A percentile compares a stretch with the other conserved stretches of the same genome.
Evolutionary conservation across 257 asterid species (phyloP).

Genomic region (Solanum okadae): DNA sequence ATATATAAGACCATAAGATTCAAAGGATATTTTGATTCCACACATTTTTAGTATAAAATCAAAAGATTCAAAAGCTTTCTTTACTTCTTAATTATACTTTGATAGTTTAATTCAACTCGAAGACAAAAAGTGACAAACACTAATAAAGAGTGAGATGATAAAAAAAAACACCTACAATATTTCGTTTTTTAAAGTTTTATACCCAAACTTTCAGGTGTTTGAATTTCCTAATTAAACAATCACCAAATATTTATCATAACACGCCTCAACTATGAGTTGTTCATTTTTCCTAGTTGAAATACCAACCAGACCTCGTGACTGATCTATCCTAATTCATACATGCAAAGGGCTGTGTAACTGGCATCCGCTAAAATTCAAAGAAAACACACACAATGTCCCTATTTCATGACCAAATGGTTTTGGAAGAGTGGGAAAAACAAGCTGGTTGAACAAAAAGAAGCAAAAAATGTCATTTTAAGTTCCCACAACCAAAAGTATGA

Average conservation of each 20-base stretch:
- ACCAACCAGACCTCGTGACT: not conserved
- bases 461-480: not conserved
- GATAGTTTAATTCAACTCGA: too few species aligned
- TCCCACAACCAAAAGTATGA: not conserved
- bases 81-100: too few species aligned
- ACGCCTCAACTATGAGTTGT: rapidly evolving
- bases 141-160: not conserved
- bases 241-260: too few species aligned
- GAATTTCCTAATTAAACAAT: too few species aligned
- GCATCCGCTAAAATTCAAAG: not conserved
- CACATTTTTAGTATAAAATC: too few species aligned
- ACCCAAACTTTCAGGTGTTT: too few species aligned
- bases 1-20: too few species aligned
- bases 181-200: too few species aligned
- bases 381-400: not conserved
- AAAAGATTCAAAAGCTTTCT: too few species aligned
- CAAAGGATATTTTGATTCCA: too few species aligned
- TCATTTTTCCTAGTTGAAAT: not conserved
- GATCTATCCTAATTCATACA: not conserved
- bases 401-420: not conserved
- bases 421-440: not conserved
- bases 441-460: not conserved
- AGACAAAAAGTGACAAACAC: too few species aligned
- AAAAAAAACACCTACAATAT: too few species aligned
- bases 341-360: not conserved